Percentiles rank a stretch among this genome's conserved stretches.
Conservation (phyloP, 208 protist species). For the Acanthamoeba quina region DNA sequence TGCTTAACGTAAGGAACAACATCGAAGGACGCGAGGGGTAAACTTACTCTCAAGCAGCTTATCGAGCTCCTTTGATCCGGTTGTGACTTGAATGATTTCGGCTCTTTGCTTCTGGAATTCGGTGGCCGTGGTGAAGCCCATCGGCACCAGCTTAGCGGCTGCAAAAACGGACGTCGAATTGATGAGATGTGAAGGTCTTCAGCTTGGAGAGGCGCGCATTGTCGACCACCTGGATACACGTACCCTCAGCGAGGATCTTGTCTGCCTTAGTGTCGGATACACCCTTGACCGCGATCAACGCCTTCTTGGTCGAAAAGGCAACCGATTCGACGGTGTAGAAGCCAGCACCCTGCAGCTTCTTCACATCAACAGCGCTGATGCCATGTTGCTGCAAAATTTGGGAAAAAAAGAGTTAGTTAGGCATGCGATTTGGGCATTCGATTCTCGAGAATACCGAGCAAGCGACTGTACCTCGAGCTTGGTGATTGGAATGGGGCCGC, state of each 20-base stretch:
- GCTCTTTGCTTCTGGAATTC: conserved; percentile 95
- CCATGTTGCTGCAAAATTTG: conserved; percentile 80
- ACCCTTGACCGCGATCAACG: conserved; percentile 97
- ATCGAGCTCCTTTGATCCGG: conserved; percentile 98
- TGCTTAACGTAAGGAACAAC: neutral
- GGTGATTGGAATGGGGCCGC: conserved; percentile 74
- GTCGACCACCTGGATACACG: neutral
- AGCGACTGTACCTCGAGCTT: conserved; percentile 81
- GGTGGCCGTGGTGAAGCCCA: conserved; percentile 98
- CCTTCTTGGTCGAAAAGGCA: conserved; percentile 97
- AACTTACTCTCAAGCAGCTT: conserved; percentile 93
- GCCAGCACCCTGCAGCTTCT: conserved; percentile 97
- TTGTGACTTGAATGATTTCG: conserved; percentile 98
- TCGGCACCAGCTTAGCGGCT: conserved; percentile 95
- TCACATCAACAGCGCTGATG: conserved; percentile 97
- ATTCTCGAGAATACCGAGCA: neutral
- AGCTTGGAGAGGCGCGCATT: no score
- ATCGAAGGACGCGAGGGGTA: neutral
- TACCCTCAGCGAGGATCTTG: conserved; percentile 95
- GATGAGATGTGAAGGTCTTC: neutral
- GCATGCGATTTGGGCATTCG: neutral
- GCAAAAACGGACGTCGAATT: neutral
- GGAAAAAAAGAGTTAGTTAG: neutral
- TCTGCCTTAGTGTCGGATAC: conserved; percentile 99
- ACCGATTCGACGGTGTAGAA: conserved; percentile 98